Conservation (phyloP, 129 eudicot genomes). For the Helichrysum umbraculigerum region DNA sequence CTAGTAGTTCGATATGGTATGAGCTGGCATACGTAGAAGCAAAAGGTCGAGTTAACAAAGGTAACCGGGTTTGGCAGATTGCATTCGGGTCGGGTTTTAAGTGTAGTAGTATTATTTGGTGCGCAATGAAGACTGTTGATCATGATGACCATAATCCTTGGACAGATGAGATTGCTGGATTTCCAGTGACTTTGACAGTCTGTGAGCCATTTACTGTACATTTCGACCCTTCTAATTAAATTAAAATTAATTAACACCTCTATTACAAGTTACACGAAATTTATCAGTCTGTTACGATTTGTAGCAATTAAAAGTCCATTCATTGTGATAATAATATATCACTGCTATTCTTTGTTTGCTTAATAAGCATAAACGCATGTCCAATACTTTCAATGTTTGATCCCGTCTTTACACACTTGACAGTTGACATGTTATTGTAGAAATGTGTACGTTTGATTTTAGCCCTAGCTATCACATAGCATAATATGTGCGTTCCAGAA, state of each 20-base stretch:
- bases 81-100: slow-evolving; percentile 64
- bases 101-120: slow-evolving; percentile 56
- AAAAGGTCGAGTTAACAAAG: slow-evolving; percentile 52
- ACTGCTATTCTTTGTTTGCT: not conserved
- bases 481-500: not conserved
- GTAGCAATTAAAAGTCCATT: not conserved
- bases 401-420: not conserved
- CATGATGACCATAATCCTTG: slow-evolving; percentile 47
- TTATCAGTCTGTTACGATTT: too few species aligned
- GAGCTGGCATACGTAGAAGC: slow-evolving; percentile 56
- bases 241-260: not conserved
- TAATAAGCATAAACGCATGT: not conserved
- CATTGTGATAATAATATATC: not conserved
- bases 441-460: not conserved
- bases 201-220: slow-evolving; percentile 2
- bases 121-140: slow-evolving; percentile 40
- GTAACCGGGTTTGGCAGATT: slow-evolving; percentile 54
- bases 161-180: slow-evolving; percentile 46
- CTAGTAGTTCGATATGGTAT: slow-evolving; percentile 50
- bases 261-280: not conserved
- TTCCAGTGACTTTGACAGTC: slow-evolving; percentile 28
- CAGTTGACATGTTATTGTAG: not conserved
- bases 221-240: slow-evolving; percentile 28
- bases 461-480: not conserved
- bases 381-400: not conserved